Evolutionary conservation across 2,329 filamentous ascomycete species (phyloP), one percentile per base, ranked within the genome.

Genomic region (Cytospora piceae): DNA sequence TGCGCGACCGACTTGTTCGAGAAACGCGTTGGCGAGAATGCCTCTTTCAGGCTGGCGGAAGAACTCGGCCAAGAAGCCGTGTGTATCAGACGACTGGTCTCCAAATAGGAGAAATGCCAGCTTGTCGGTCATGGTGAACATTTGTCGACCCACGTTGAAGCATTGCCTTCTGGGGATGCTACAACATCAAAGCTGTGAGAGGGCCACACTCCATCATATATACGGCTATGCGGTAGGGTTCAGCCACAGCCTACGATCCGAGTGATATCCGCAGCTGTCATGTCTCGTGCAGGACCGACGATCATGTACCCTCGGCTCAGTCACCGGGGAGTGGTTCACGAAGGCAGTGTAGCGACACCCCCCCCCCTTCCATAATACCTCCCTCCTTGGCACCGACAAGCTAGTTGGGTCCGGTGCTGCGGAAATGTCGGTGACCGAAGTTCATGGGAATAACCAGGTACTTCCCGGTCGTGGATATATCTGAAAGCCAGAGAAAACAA

Each of bases 51-150:
- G 77, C 67, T 77, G 75, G 61, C 80, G 79, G 72, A 77, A 82
- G 71, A 84, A 82, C 65, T 83, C 79, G 59, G 86, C 84, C 67
- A 91, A 78, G 69, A 90, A 86, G 70, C 79, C 80, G 73, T 89
- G 85, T 71, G 88, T 88, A 75, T 90, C 87, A 71, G 87, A 82
- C 67, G 88, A 90, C 77, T 91, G 89, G 74, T 91, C 89, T 78
- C 88, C 88, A 74, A 91, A 90, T 68, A 91, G 84, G 75, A 90
- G 83, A 74, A 83, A 85, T 61, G 80, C 79, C 75, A 83, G 77
- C 73, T 80, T 76, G 75, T 79, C 75, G 72, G 76, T 78, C 80
- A 82, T 82, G 67, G 68, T 78, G 74, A 71, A 71, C 51, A 61
- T 61, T 68, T 70, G 70, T 73, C 68, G 70, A 70, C 71, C 70